phyloP scores from a whole-genome alignment of 345 rosid species.

The Eucalyptus guilfoylei region DNA sequence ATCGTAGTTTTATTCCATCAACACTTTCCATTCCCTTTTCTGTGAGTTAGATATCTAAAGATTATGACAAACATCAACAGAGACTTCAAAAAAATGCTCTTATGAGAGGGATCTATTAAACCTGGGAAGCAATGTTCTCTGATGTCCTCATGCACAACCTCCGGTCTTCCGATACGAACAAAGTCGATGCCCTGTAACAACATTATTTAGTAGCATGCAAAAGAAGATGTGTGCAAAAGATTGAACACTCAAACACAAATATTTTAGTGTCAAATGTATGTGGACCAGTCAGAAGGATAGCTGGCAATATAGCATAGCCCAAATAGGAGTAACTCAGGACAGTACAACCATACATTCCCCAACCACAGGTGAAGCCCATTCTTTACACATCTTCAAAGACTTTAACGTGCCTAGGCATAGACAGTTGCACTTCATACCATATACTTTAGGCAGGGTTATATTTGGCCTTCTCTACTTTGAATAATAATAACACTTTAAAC shows the following conservation, averaged over 20 bases:
- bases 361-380: background rate
- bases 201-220: background rate
- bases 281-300: background rate
- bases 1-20: constrained; percentile 54
- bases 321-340: background rate
- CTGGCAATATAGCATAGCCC: background rate
- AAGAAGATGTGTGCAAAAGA: background rate
- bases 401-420: background rate
- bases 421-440: background rate
- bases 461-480: background rate
- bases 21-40: constrained; percentile 44
- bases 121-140: constrained; percentile 72
- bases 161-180: constrained; percentile 85
- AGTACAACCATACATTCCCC: background rate
- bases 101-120: constrained; percentile 4
- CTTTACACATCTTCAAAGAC: background rate
- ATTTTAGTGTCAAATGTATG: background rate
- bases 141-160: constrained; percentile 76
- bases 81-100: background rate
- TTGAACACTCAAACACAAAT: background rate
- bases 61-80: background rate
- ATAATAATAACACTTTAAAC: background rate
- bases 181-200: constrained; percentile 62
- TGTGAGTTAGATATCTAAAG: constrained; percentile 5
- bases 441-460: background rate